Conservation (phyloP, 345 rosid genomes). For the Rhizophora mangle region DNA sequence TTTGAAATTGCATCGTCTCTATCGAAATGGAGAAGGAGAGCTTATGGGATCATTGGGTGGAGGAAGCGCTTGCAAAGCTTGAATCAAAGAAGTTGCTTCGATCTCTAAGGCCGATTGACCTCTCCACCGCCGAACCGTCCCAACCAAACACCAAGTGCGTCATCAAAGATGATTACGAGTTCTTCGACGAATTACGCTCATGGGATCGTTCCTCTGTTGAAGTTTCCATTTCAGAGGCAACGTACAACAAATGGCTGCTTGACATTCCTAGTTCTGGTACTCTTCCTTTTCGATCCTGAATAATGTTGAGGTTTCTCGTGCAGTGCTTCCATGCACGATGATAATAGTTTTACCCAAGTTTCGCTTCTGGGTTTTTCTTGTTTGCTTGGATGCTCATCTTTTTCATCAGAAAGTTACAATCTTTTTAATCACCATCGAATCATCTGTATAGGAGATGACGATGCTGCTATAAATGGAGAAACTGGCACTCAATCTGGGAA, state of each 20-base stretch:
- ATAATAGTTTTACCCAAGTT: neutral
- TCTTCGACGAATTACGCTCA: conserved; percentile 64
- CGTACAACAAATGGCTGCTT: conserved; percentile 74
- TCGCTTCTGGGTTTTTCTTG: neutral
- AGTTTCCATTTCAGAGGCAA: conserved; percentile 54
- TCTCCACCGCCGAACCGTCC: conserved; percentile 25
- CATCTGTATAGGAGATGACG: conserved; percentile 56
- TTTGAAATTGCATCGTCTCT: neutral
- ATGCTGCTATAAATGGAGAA: conserved; percentile 28
- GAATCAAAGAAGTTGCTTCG: conserved; percentile 62
- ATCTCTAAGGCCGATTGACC: conserved; percentile 71
- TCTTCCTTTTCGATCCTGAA: neutral
- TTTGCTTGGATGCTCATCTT: too few species aligned
- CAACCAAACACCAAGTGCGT: neutral
- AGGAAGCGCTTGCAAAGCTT: conserved; percentile 66
- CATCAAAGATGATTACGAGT: conserved; percentile 45
- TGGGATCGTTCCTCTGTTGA: conserved; percentile 85
- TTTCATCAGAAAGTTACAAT: too few species aligned
- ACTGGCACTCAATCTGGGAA: conserved; percentile 18
- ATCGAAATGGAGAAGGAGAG: conserved; percentile 25
- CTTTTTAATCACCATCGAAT: neutral
- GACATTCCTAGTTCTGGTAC: conserved; percentile 79
- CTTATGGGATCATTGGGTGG: conserved; percentile 73
- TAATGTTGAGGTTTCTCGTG: conserved; percentile 5
- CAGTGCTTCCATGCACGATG: neutral